These are phyloP conservation scores for Penicillium nucicola DNA, from an alignment of 495 filamentous ascomycete genomes.

Conservation along the genomic window DNA sequence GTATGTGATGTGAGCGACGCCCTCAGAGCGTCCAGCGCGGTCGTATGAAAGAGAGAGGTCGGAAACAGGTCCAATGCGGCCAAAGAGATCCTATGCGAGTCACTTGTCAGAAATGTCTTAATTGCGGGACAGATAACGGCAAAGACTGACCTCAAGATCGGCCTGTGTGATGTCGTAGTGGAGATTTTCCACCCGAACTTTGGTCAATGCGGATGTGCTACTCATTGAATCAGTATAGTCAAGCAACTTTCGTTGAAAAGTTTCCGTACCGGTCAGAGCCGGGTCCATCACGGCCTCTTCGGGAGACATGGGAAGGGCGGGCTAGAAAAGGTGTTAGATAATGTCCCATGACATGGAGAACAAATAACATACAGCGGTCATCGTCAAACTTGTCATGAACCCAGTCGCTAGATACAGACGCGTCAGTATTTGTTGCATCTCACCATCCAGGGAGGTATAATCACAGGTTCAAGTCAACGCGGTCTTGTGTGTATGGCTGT, in stretches of 20 bases:
- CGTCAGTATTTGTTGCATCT: conserved; percentile 13
- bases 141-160: conserved; percentile 68
- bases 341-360: conserved; percentile 19
- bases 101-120: neutral
- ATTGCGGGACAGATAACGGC: neutral
- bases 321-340: conserved; percentile 28
- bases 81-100: conserved; percentile 67
- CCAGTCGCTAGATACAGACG: conserved; percentile 64
- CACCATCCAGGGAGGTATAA: conserved; percentile 1
- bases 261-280: conserved; percentile 49
- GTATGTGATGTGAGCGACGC: conserved; percentile 83
- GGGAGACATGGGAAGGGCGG: conserved; percentile 38
- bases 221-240: conserved; percentile 13
- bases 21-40: conserved; percentile 85
- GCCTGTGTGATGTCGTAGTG: conserved; percentile 90
- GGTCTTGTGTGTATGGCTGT: conserved; percentile 56
- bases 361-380: conserved; percentile 31
- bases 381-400: conserved; percentile 87
- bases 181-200: conserved; percentile 83
- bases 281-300: conserved; percentile 41
- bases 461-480: conserved; percentile 56
- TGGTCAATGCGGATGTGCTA: conserved; percentile 54
- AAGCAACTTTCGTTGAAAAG: neutral
- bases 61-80: conserved; percentile 67
- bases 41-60: conserved; percentile 78